A percentile compares a stretch with the other conserved stretches of the same genome.
phyloP scores from a whole-genome alignment of 306 rosid genomes.

The Dalbergia cultrata region DNA sequence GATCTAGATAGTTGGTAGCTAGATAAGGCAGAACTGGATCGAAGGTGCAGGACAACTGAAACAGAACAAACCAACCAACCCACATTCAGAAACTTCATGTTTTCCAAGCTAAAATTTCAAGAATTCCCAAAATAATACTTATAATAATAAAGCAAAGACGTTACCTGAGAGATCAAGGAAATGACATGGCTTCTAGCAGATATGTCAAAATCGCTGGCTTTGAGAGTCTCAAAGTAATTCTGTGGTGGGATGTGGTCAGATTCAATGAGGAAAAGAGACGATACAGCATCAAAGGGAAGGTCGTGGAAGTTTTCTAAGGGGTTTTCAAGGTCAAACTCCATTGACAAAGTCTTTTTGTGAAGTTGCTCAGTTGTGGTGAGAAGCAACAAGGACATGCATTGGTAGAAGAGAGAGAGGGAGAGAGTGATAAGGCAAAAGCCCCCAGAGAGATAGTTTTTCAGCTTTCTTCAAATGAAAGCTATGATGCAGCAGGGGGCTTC shows the following conservation, averaged over 20 bases:
- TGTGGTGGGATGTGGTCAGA: slow-evolving; percentile 84
- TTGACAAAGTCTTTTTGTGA: slow-evolving; percentile 37
- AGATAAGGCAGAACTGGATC: slow-evolving; percentile 77
- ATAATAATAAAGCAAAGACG: background rate
- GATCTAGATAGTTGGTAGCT: slow-evolving; percentile 89
- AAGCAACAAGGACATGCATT: slow-evolving; percentile 47
- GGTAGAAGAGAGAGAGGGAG: slow-evolving; percentile 7
- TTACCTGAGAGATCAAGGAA: slow-evolving; percentile 78
- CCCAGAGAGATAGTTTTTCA: slow-evolving; percentile 35
- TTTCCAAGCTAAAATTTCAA: background rate
- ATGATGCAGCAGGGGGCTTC: slow-evolving; percentile 31
- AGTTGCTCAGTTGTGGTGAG: slow-evolving; percentile 28
- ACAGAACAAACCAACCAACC: background rate
- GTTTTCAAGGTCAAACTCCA: slow-evolving; percentile 96
- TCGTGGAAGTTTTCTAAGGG: slow-evolving; percentile 67
- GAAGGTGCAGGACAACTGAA: slow-evolving; percentile 66
- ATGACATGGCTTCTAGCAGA: slow-evolving; percentile 67
- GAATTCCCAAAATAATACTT: background rate
- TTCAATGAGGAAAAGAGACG: slow-evolving; percentile 75
- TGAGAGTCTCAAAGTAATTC: slow-evolving; percentile 65
- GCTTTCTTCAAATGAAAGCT: slow-evolving; percentile 53
- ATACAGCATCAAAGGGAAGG: slow-evolving; percentile 53
- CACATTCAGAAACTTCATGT: background rate
- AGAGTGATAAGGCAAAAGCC: slow-evolving; percentile 38
- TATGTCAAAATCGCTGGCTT: slow-evolving; percentile 54